Conservation (phyloP, 2,329 filamentous ascomycete genomes). For the Cladophialophora psammophila region DNA sequence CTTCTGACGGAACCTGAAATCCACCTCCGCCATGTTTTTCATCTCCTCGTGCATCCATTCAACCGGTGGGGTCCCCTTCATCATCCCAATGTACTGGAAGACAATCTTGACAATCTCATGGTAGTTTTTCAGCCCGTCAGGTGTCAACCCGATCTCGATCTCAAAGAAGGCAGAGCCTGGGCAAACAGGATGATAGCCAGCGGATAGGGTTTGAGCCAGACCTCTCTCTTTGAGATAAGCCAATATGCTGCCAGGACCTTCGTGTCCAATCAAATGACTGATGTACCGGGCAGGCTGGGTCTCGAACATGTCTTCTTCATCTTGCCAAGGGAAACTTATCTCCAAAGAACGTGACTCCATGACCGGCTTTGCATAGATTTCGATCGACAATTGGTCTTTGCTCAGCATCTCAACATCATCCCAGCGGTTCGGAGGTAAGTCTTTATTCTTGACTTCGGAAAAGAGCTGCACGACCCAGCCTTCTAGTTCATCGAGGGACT, state of each 20-base stretch:
- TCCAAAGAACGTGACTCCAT: slow-evolving; percentile 84
- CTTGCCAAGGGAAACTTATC: slow-evolving; percentile 82
- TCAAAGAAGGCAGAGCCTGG: slow-evolving; percentile 83
- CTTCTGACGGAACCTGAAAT: slow-evolving; percentile 96
- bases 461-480: slow-evolving; percentile 86
- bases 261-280: slow-evolving; percentile 87
- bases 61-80: slow-evolving; percentile 79
- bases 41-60: slow-evolving; percentile 96
- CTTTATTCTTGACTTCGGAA: slow-evolving; percentile 79
- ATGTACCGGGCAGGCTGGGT: slow-evolving; percentile 85
- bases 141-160: slow-evolving; percentile 78
- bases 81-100: slow-evolving; percentile 89
- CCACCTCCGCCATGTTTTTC: slow-evolving; percentile 86
- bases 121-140: slow-evolving; percentile 83
- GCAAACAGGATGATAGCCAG: slow-evolving; percentile 77
- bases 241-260: slow-evolving; percentile 90
- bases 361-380: slow-evolving; percentile 88
- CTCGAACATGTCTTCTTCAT: slow-evolving; percentile 80
- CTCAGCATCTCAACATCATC: slow-evolving; percentile 65
- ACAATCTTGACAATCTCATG: slow-evolving; percentile 81
- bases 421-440: slow-evolving; percentile 73
- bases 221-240: slow-evolving; percentile 88
- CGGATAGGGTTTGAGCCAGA: slow-evolving; percentile 84
- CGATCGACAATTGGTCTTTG: slow-evolving; percentile 68
- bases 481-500: slow-evolving; percentile 81